These are phyloP conservation scores for Artemisia argyi DNA, from an alignment of 129 eudicot species.

Conservation along the genomic window DNA sequence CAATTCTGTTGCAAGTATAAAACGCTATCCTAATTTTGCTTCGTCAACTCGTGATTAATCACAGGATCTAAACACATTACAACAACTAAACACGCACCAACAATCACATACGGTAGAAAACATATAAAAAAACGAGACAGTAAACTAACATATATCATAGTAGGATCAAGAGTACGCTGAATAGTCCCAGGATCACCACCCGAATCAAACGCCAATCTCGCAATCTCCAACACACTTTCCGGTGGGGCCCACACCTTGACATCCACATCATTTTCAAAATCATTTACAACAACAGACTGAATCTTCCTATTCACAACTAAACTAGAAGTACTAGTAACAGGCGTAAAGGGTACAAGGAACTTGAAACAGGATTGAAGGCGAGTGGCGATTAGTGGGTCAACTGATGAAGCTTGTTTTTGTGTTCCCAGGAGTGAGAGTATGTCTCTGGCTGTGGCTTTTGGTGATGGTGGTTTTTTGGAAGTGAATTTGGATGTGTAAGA, in stretches of 20 bases:
- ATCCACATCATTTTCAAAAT: constrained; percentile 37
- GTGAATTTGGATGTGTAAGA: constrained; percentile 10
- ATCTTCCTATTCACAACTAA: too few relatives aligned
- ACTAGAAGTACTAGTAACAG: not conserved
- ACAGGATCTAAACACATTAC: too few relatives aligned
- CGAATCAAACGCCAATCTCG: constrained; percentile 84
- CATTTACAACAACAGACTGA: not conserved
- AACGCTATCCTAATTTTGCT: too few relatives aligned
- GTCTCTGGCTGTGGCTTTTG: constrained; percentile 46
- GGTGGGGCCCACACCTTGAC: constrained; percentile 71
- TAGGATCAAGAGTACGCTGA: constrained; percentile 73
- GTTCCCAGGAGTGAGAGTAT: constrained; percentile 74
- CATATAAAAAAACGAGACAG: not conserved
- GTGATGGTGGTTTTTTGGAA: constrained; percentile 31
- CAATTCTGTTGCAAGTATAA: too few relatives aligned
- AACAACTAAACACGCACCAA: too few relatives aligned
- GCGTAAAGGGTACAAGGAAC: constrained; percentile 68
- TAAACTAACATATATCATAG: constrained; percentile 55
- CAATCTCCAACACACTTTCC: constrained; percentile 69
- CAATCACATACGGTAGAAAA: not conserved
- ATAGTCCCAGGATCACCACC: constrained; percentile 71
- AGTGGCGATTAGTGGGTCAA: constrained; percentile 43
- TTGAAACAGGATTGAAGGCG: constrained; percentile 74
- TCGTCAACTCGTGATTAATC: too few relatives aligned
- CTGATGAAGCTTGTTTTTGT: constrained; percentile 53